phyloP scores from a whole-genome alignment of 2,329 filamentous ascomycete species.

The Shiraia sp. region DNA sequence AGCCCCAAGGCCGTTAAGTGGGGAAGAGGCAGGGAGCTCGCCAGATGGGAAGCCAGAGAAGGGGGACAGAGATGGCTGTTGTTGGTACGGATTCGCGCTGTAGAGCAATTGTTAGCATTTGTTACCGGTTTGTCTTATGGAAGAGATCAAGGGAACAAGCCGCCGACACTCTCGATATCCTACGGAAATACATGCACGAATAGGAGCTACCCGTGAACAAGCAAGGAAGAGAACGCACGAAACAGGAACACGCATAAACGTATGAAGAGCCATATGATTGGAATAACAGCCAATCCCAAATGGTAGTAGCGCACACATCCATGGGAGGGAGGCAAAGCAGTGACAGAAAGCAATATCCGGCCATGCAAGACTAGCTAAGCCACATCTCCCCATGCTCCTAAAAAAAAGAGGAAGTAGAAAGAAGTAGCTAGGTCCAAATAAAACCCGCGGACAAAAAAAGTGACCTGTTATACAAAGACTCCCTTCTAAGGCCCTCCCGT shows the following conservation, averaged over 20 bases:
- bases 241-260: slow-evolving; percentile 30
- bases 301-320: slow-evolving; percentile 27
- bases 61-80: not conserved
- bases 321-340: slow-evolving; percentile 28
- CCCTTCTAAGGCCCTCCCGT: slow-evolving; percentile 39
- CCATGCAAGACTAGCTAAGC: slow-evolving; percentile 43
- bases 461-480: slow-evolving; percentile 46
- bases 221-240: slow-evolving; percentile 31
- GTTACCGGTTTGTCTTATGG: not conserved
- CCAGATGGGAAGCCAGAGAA: slow-evolving; percentile 10
- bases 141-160: slow-evolving; percentile 3
- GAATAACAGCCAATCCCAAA: slow-evolving; percentile 44
- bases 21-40: slow-evolving; percentile 8
- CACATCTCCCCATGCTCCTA: slow-evolving; percentile 38
- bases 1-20: slow-evolving; percentile 1
- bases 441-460: slow-evolving; percentile 36
- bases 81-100: slow-evolving; percentile 3
- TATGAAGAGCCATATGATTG: slow-evolving; percentile 39
- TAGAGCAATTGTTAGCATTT: slow-evolving; percentile 1
- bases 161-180: slow-evolving; percentile 2
- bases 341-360: slow-evolving; percentile 37
- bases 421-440: slow-evolving; percentile 32
- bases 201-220: slow-evolving; percentile 15
- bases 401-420: slow-evolving; percentile 21
- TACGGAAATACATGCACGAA: slow-evolving; percentile 1